Evolutionary conservation across 2,329 filamentous ascomycete genomes (phyloP), one percentile per base, ranked within the genome.

Genomic region (Penicillium vulpinum): DNA sequence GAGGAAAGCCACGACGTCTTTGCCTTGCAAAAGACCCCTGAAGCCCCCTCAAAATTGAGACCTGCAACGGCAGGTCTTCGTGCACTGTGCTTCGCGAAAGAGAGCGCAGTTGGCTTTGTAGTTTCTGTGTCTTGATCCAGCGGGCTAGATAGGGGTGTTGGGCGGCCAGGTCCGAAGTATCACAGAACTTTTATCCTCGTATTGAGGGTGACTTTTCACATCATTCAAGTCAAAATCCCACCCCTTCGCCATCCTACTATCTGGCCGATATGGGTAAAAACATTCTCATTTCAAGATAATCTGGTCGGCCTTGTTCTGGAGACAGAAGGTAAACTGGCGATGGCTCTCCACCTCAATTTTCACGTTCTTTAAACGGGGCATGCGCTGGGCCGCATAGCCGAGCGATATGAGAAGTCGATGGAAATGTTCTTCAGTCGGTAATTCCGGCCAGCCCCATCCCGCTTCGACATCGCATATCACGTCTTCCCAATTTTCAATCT

Each of bases 391-490:
- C 24, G 48, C 38, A 51, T 51, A 41, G 18, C 48, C 48, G 10
- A 51, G 38, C 11, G 48, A 51, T 41, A 51, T 51, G n/a, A 47
- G 33, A 22, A 41, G 38, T 15, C 45, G 39, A 51, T 29, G 33
- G 47, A 52, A 52, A 52, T 52, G 50, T 45, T 54, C 45, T 29
- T 26, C 13, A 31, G 39, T 39, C 35, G 31, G 47, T 35, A 55
- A 49, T 15, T 46, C 21, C 29, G 26, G 52, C 18, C n/a, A 18
- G 26, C 39, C 33, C 22, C 16, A 41, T 28, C 52, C 52, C 33
- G 46, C 45, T 36, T 55, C 52, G 11, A 41, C 29, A 39, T 55
- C 52, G 33, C 38, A 55, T 48, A 55, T 49, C 38, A 54, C 31
- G 18, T 21, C 22, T 39, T 43, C 38, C 52, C 38, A 54, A 39